A percentile compares a stretch with the other conserved stretches of the same genome.
Evolutionary conservation across 768 basidiomycete genomes (phyloP).

Genomic region (Melanogaster broomeanus): DNA sequence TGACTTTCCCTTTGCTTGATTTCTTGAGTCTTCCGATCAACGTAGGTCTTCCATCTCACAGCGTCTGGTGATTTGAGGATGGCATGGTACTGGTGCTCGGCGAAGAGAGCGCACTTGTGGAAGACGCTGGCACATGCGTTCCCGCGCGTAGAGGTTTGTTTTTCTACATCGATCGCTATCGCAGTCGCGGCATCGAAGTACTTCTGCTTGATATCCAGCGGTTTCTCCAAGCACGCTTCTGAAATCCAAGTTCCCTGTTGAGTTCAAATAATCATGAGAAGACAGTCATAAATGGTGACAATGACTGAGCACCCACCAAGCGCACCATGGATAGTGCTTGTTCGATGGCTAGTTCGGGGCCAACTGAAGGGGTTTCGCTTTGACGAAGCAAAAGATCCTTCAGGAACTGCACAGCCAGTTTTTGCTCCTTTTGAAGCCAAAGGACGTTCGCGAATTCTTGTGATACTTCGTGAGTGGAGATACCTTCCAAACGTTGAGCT

Average conservation of each 20-base stretch:
- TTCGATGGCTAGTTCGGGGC: conserved; percentile 20
- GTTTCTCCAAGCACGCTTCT: conserved; percentile 81
- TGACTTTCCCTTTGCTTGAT: conserved; percentile 52
- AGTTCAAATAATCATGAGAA: not conserved
- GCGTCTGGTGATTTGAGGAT: conserved; percentile 70
- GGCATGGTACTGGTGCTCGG: conserved; percentile 82
- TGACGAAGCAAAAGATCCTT: conserved; percentile 36
- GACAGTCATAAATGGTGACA: not conserved
- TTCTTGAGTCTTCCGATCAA: conserved; percentile 71
- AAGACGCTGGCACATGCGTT: conserved; percentile 59
- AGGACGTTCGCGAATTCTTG: conserved; percentile 89
- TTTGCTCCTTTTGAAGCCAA: conserved; percentile 87
- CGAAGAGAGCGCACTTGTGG: conserved; percentile 85
- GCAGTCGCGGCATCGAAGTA: conserved; percentile 71
- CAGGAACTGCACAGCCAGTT: conserved; percentile 75
- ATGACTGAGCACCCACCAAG: conserved; percentile 48
- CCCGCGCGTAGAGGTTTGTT: conserved; percentile 17
- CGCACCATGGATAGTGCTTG: conserved; percentile 57
- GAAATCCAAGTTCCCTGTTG: conserved; percentile 87
- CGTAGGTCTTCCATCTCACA: conserved; percentile 67
- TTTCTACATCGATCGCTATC: conserved; percentile 28
- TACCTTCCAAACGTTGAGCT: conserved; percentile 62
- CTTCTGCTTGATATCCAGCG: conserved; percentile 62
- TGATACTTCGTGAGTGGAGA: conserved; percentile 53
- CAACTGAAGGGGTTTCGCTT: conserved; percentile 5